Percentiles rank a stretch among this genome's conserved stretches.
Evolutionary conservation across 495 filamentous ascomycete species (phyloP).

Genomic region (Neurospora sp.): DNA sequence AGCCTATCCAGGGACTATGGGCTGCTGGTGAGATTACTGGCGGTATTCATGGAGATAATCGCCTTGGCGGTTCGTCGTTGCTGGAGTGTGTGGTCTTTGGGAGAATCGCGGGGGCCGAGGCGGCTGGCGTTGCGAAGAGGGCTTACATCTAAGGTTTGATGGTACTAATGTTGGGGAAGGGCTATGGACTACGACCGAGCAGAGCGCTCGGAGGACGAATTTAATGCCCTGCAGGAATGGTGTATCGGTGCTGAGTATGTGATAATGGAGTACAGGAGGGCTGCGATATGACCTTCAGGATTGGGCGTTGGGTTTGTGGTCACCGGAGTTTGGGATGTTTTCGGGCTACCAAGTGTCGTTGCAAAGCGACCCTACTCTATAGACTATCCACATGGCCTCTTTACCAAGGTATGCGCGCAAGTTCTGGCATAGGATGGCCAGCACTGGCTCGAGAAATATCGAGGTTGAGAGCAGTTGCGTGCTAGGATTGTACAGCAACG

Average conservation of each 20-base stretch:
- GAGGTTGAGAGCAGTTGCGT: neutral
- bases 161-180: neutral
- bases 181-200: neutral
- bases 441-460: neutral
- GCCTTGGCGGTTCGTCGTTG: conserved; percentile 41
- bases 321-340: neutral
- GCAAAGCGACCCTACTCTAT: neutral
- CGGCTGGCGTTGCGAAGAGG: neutral
- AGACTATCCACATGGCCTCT: neutral
- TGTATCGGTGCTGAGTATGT: neutral
- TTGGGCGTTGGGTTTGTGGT: neutral
- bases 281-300: neutral
- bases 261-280: too few species aligned
- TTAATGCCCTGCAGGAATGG: neutral
- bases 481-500: neutral
- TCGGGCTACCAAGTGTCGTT: neutral
- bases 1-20: conserved; percentile 37
- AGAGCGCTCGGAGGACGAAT: neutral
- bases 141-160: neutral
- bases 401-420: neutral
- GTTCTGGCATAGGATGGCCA: neutral
- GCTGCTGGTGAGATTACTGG: conserved; percentile 47
- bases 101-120: conserved; percentile 39
- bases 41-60: conserved; percentile 46
- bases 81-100: conserved; percentile 54